Evolutionary conservation across 495 filamentous ascomycete species (phyloP), one percentile per base, ranked within the genome.

Genomic region (Neurospora discreta): DNA sequence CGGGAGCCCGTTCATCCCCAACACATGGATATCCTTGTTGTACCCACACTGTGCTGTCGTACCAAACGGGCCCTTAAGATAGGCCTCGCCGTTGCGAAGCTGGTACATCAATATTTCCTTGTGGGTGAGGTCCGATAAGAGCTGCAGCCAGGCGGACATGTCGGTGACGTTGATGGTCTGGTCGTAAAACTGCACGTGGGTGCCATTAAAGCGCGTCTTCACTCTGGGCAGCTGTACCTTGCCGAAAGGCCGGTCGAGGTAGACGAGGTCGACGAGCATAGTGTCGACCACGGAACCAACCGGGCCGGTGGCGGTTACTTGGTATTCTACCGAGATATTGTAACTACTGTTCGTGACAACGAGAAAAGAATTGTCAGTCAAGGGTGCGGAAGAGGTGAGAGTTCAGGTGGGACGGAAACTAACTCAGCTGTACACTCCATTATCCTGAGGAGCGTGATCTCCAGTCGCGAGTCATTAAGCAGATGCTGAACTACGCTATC

Each of bases 181-280:
- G 39, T 73, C 46, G 5, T 71, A 18, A n/a, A 82, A 72, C 9
- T 52, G 23, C 11, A 81, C 71, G 26, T 73, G 70, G 7, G 76
- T 71, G 65, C 77, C 77, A 26, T 72, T 40, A 1, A 72, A 72
- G 26, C 39, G 58, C 10, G 75, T 75, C 30, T 71, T 73, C 68
- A 79, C 65, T 69, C 77, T 73, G 6, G 80, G 80, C 23, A 81
- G 74, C 10, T 71, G 71, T 5, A 80, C 70, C 8, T 60, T 73
- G 10, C 79, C 80, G 71, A 80, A 80, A 30, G 72, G 73, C 26
- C 30, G 30, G 9, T 58, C 69, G 33, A 58, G 69, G 30, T 58
- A 71, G 33, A 36, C 33, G 23, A 82, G 71, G 20, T 82, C 77
- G 67, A 81, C 70, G 7, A 72, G 75, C 80, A 81, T 82, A 2